phyloP scores from a whole-genome alignment of 2,329 filamentous ascomycete species.

The Fusarium euwallaceae region DNA sequence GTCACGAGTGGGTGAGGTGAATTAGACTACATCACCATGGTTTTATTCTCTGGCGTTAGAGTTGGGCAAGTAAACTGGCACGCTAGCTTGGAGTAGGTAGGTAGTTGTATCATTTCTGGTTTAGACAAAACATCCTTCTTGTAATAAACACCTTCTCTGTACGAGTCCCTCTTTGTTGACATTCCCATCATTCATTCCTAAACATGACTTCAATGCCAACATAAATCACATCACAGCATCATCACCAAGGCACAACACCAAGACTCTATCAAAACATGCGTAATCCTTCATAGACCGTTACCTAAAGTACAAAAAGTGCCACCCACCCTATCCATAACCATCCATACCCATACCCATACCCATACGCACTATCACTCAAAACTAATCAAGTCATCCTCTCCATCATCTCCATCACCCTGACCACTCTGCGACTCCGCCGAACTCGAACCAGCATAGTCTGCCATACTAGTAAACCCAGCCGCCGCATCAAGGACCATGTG shows the following conservation, averaged over 20 bases:
- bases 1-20: constrained; percentile 41
- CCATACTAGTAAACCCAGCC: constrained; percentile 1
- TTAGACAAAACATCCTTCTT: constrained; percentile 12
- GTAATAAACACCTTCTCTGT: not conserved
- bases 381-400: constrained; percentile 21
- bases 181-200: not conserved
- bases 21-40: not conserved
- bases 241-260: not conserved
- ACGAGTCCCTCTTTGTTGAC: not conserved
- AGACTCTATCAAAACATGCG: not conserved
- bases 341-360: not conserved
- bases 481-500: constrained; percentile 12
- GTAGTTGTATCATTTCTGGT: not conserved
- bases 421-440: not conserved
- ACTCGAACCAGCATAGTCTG: not conserved
- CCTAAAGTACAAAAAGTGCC: not conserved
- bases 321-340: not conserved
- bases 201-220: not conserved
- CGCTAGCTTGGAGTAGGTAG: not conserved
- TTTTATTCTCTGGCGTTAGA: constrained; percentile 8
- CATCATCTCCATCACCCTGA: not conserved
- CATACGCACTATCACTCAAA: constrained; percentile 18
- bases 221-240: not conserved
- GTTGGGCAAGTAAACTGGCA: not conserved
- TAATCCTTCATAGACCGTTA: not conserved